Conservation (phyloP, 805 yeast species). For the Geotrichum ghanense region DNA sequence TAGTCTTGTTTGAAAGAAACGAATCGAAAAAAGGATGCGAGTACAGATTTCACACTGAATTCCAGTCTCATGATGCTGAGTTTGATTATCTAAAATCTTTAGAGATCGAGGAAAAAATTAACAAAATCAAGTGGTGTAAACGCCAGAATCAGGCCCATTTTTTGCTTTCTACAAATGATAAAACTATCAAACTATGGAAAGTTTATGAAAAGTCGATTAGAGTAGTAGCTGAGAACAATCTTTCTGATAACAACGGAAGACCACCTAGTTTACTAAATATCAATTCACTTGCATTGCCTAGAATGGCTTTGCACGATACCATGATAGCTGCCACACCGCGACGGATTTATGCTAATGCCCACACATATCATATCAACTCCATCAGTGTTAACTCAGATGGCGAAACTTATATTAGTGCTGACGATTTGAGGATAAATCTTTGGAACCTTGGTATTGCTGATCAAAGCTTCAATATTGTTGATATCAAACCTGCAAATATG, state of each 20-base stretch:
- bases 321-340: slow-evolving; percentile 93
- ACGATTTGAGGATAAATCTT: slow-evolving; percentile 86
- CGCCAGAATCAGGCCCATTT: slow-evolving; percentile 85
- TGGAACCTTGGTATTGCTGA: slow-evolving; percentile 95
- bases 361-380: slow-evolving; percentile 95
- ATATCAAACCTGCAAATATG: slow-evolving; percentile 96
- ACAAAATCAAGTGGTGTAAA: slow-evolving; percentile 92
- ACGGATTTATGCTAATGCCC: slow-evolving; percentile 86
- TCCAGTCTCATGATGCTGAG: slow-evolving; percentile 97
- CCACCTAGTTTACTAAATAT: slow-evolving; percentile 22
- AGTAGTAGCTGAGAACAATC: slow-evolving; percentile 84
- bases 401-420: slow-evolving; percentile 87
- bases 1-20: slow-evolving; percentile 88
- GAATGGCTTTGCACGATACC: slow-evolving; percentile 86
- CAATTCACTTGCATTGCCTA: slow-evolving; percentile 60
- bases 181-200: slow-evolving; percentile 98
- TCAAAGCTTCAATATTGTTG: slow-evolving; percentile 93
- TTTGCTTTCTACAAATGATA: slow-evolving; percentile 85
- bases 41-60: slow-evolving; percentile 90
- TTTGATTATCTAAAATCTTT: slow-evolving; percentile 91
- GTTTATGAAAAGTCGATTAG: slow-evolving; percentile 83
- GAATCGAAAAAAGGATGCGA: slow-evolving; percentile 68
- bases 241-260: slow-evolving; percentile 34
- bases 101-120: slow-evolving; percentile 96
- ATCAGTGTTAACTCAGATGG: slow-evolving; percentile 91